Evolutionary conservation across 2,329 filamentous ascomycete genomes (phyloP).

Genomic region (Aaosphaeria pasadenensis): DNA sequence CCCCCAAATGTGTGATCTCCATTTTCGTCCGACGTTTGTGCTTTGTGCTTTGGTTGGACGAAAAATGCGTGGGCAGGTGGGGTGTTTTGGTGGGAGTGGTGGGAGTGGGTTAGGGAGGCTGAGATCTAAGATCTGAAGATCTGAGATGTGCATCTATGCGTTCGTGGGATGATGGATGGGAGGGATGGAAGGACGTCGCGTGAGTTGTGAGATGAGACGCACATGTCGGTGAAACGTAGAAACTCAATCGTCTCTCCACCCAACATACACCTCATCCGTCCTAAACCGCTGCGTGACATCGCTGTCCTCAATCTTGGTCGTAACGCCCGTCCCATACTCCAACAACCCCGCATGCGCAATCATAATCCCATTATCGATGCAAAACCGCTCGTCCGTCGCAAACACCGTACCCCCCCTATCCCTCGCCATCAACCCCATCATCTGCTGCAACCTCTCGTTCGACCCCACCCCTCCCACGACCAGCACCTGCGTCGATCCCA

Average conservation of each 20-base stretch:
- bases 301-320: conserved; percentile 73
- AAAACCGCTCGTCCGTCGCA: conserved; percentile 95
- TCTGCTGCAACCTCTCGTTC: conserved; percentile 90
- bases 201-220: too few species aligned
- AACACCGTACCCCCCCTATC: conserved; percentile 88
- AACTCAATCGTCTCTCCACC: conserved; percentile 36
- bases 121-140: too few species aligned
- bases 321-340: conserved; percentile 78
- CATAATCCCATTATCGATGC: conserved; percentile 99
- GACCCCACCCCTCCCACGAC: conserved; percentile 96
- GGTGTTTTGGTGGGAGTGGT: too few species aligned
- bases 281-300: conserved; percentile 59
- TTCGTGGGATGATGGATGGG: too few species aligned
- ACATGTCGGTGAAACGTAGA: too few species aligned
- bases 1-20: too few species aligned
- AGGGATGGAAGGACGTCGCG: too few species aligned
- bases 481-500: conserved; percentile 83
- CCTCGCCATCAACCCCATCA: conserved; percentile 95
- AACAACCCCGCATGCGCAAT: conserved; percentile 93
- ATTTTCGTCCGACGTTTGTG: too few species aligned
- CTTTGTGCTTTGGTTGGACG: too few species aligned
- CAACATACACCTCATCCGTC: conserved; percentile 50
- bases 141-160: too few species aligned
- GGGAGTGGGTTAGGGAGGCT: too few species aligned
- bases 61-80: too few species aligned